phyloP scores from a whole-genome alignment of 2,329 filamentous ascomycete genomes.

The Amphichorda felina region DNA sequence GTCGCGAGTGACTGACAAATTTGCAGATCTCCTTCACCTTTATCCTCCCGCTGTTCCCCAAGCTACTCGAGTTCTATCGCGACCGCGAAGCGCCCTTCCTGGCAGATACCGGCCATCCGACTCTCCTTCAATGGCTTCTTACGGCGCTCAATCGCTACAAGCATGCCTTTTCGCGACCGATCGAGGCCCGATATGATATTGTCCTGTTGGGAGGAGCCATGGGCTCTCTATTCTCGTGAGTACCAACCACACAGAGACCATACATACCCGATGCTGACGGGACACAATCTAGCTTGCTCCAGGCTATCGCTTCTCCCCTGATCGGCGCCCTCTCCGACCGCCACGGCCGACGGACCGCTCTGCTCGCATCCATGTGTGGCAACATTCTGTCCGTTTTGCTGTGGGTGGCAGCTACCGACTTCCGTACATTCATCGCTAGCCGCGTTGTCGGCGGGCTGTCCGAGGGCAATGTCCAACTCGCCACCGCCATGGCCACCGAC shows the following conservation, averaged over 20 bases:
- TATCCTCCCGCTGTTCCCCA: slow-evolving; percentile 91
- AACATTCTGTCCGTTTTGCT: slow-evolving; percentile 89
- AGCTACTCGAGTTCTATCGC: slow-evolving; percentile 92
- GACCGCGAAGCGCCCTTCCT: slow-evolving; percentile 56
- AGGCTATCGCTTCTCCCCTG: slow-evolving; percentile 82
- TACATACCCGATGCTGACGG: not conserved
- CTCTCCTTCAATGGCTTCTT: slow-evolving; percentile 69
- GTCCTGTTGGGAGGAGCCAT: slow-evolving; percentile 88
- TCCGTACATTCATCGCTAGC: slow-evolving; percentile 90
- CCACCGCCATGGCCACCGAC: slow-evolving; percentile 91
- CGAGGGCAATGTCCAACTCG: slow-evolving; percentile 93
- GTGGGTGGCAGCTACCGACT: slow-evolving; percentile 89
- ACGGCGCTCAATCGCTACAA: slow-evolving; percentile 88
- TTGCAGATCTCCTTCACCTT: slow-evolving; percentile 91
- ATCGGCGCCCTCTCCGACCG: slow-evolving; percentile 83
- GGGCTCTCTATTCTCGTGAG: slow-evolving; percentile 74
- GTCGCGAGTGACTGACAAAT: not conserved
- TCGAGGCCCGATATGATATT: slow-evolving; percentile 94
- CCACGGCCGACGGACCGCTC: slow-evolving; percentile 74
- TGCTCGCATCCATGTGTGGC: slow-evolving; percentile 83
- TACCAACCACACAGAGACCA: not conserved
- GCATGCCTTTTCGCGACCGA: slow-evolving; percentile 78
- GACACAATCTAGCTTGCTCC: slow-evolving; percentile 53
- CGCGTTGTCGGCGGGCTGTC: slow-evolving; percentile 85
- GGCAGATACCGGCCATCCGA: slow-evolving; percentile 33